Base-by-base conservation (phyloP, 2,329 filamentous ascomycete genomes). In the Sclerotinia glacialis region DNA sequence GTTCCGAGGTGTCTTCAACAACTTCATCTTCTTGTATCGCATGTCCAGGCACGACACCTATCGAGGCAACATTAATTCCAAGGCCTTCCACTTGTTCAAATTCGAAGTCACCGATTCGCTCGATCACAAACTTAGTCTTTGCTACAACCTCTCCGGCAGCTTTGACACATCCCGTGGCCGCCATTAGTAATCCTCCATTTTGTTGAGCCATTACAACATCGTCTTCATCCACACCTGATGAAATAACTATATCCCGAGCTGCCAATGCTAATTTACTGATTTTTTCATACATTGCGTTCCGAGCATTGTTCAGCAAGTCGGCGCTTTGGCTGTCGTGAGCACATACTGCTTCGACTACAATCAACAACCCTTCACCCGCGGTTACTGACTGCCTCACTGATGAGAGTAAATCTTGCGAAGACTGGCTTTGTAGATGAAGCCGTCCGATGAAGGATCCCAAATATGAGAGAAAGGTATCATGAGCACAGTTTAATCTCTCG, bases 381-480 rank as follows among this genome's bases (percentile, higher is more conserved):
- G 87, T 83, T 12, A 93, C 91, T 11, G 93, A 92, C 76, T 94
- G 89, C 75, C 91, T 89, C 58, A 96, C 94, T 21, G 91, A 93
- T 14, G 88, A 80, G 42, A 93, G 87, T 59, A 98, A 83, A 76
- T 97, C 93, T 1, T 90, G 86, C 11, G 92, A 89, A 9, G 93
- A 95, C 69, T 95, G 89, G n/a, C 93, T 95, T 76, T 97, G 93
- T 68, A 97, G 83, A 77, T 97, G 92, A 66, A 97, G 84, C 47
- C 87, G 83, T 21, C 95, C 95, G 76, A 98, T 94, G 77, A 98
- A 97, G 5, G 92, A 96, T 61, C 92, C 94, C 62, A 99, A 86
- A 75, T 93, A 90, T 8, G 93, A 95, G 64, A 99, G 81, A 74
- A 98, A 97, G 9, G 86, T 86, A 79, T 98, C 93, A 79, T 97